phyloP scores from a whole-genome alignment of 176 grass and related monocot genomes.

The Zizania latifolia region DNA sequence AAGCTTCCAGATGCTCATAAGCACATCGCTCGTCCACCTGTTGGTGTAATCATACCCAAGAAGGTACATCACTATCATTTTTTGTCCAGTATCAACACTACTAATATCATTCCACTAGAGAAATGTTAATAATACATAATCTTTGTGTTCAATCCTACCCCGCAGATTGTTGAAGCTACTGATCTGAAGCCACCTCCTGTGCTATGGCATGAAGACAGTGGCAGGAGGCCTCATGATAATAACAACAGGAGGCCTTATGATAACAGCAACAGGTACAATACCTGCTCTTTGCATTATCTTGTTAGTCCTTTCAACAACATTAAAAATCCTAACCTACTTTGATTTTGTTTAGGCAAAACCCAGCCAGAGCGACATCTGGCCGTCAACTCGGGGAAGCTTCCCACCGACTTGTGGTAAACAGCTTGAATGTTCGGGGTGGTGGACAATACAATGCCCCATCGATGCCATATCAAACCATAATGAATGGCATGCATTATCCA shows the following conservation, averaged over 20 bases:
- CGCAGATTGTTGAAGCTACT: conserved; percentile 63
- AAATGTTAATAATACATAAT: not conserved
- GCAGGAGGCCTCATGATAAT: conserved; percentile 63
- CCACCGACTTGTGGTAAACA: conserved; percentile 73
- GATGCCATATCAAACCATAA: conserved; percentile 31
- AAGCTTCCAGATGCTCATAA: conserved; percentile 90
- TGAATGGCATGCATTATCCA: conserved; percentile 40
- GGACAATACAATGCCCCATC: conserved; percentile 34
- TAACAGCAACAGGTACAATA: conserved; percentile 45
- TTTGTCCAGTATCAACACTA: not conserved
- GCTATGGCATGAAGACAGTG: conserved; percentile 94
- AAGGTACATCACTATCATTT: conserved; percentile 51
- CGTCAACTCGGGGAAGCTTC: conserved; percentile 76
- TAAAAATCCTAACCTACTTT: conserved; percentile 8
- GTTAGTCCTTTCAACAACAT: not conserved
- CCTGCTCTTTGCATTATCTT: not conserved
- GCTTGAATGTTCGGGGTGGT: conserved; percentile 43
- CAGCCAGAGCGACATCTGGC: conserved; percentile 61
- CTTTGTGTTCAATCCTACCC: conserved; percentile 25
- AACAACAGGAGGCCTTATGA: conserved; percentile 48
- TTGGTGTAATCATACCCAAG: conserved; percentile 84
- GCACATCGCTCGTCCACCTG: conserved; percentile 68
- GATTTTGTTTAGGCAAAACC: conserved; percentile 61
- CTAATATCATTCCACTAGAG: not conserved
- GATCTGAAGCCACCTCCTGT: conserved; percentile 91